Evolutionary conservation across 306 rosid species (phyloP), one percentile per base, ranked within the genome.

Genomic region (Fragaria vesca): DNA sequence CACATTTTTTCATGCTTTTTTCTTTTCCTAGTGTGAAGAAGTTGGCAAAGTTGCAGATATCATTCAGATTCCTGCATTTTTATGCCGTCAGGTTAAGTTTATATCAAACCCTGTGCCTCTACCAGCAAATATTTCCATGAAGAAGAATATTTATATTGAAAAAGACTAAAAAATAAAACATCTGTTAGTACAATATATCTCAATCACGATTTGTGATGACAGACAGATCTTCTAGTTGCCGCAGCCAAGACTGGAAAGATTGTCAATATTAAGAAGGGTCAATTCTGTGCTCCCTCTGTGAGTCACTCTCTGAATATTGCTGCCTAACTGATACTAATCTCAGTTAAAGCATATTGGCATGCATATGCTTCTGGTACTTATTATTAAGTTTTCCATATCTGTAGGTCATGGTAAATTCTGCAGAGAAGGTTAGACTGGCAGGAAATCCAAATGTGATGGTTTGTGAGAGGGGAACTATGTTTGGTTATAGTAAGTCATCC

Each of bases 391-490:
- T 77, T 78, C 52, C 68, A 48, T 65, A 40, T 65, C 51, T 81
- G 47, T 75, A 95, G 99, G 99, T 95, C 77, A 95, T 93, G 97
- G 24, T 16, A 81, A 95, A 93, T 87, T 92, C 97, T 71, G 96
- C 93, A 12, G 97, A 95, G 87, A 95, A 95, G 86, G 83, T 95
- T 78, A 88, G 93, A 78, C 80, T 89, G 87, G 99, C 97, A 60
- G 99, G 99, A 79, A 95, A 95, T 86, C 86, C 93, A 80, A 95
- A 93, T 63, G 94, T 95, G 75, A 95, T 95, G 97, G 99, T 95
- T 81, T 95, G 99, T 83, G 97, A 93, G 85, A 91, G 97, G 85
- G 97, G 97, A 84, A 92, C 99, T 55, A 95, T 91, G 97, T 95
- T 95, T 88, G 98, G 99, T 74, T 95, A 95, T 82, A 95, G 99